Percentiles rank a stretch among this genome's conserved stretches.
Conservation (phyloP, 2,329 filamentous ascomycete species). For the Claviceps citrina region DNA sequence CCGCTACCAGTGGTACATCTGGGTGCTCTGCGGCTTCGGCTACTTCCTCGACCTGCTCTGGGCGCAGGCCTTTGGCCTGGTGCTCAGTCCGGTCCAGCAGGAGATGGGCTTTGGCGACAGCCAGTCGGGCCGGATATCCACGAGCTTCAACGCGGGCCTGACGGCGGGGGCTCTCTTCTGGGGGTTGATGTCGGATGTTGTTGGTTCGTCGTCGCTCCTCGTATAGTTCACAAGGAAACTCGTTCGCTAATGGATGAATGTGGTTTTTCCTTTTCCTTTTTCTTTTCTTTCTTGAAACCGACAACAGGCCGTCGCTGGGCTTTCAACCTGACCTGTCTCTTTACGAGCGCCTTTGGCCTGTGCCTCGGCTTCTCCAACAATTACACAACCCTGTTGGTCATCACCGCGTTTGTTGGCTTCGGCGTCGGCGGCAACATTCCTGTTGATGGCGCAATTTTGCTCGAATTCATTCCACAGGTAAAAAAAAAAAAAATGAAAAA, state of each 20-base stretch:
- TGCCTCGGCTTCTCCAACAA: constrained; percentile 32
- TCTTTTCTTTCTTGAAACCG: no score
- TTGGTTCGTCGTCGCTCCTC: constrained; percentile 13
- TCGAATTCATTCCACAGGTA: constrained; percentile 35
- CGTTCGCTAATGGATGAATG: neutral
- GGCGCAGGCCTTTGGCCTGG: constrained; percentile 42
- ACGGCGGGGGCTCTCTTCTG: constrained; percentile 34
- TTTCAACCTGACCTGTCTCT: constrained; percentile 42
- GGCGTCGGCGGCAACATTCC: constrained; percentile 39
- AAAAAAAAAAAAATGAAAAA: no score
- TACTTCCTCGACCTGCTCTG: constrained; percentile 41
- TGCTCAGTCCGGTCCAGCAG: constrained; percentile 37
- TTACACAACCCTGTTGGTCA: constrained; percentile 34
- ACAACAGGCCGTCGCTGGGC: constrained; percentile 31
- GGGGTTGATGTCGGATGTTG: constrained; percentile 39
- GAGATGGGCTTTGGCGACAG: constrained; percentile 34
- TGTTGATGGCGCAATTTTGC: constrained; percentile 38
- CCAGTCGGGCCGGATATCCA: constrained; percentile 31
- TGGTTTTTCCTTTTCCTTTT: no score
- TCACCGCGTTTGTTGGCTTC: constrained; percentile 39
- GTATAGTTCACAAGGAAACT: no score
- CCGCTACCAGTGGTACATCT: constrained; percentile 36
- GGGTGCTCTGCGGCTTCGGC: constrained; percentile 37
- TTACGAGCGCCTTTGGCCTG: constrained; percentile 37
- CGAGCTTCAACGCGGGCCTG: constrained; percentile 34